phyloP scores from a whole-genome alignment of 768 basidiomycete genomes.

The Rhizopogon roseolus region DNA sequence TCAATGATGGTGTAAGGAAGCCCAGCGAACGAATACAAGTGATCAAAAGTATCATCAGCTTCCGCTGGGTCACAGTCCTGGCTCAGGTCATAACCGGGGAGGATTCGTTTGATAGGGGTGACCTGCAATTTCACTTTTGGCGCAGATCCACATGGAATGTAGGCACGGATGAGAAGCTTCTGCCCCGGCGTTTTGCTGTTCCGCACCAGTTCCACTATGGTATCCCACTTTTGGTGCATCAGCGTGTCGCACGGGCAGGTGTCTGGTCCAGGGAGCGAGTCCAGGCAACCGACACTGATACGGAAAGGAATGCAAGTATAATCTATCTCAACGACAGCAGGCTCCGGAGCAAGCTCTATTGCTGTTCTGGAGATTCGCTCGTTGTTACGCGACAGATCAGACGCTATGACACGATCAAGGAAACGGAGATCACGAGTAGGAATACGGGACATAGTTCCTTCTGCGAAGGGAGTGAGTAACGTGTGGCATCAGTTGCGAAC shows the following conservation, averaged over 20 bases:
- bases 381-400: conserved; percentile 11
- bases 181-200: conserved; percentile 12
- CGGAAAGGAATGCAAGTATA: conserved; percentile 16
- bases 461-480: conserved; percentile 4
- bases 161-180: conserved; percentile 21
- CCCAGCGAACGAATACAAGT: conserved; percentile 20
- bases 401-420: conserved; percentile 18
- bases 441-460: conserved; percentile 15
- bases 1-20: conserved; percentile 15
- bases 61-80: conserved; percentile 15
- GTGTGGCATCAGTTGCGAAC: neutral
- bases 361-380: conserved; percentile 13
- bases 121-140: conserved; percentile 22
- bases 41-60: conserved; percentile 16
- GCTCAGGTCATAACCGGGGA: conserved; percentile 5
- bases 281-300: conserved; percentile 12
- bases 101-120: conserved; percentile 14
- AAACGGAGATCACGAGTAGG: conserved; percentile 19
- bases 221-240: conserved; percentile 19
- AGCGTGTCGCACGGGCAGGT: conserved; percentile 18
- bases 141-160: conserved; percentile 20
- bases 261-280: conserved; percentile 4
- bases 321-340: conserved; percentile 21
- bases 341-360: neutral
- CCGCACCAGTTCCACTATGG: conserved; percentile 23